A percentile compares a stretch with the other conserved stretches of the same genome.
Evolutionary conservation across 345 rosid species (phyloP).

Genomic region (Balakata baccata): DNA sequence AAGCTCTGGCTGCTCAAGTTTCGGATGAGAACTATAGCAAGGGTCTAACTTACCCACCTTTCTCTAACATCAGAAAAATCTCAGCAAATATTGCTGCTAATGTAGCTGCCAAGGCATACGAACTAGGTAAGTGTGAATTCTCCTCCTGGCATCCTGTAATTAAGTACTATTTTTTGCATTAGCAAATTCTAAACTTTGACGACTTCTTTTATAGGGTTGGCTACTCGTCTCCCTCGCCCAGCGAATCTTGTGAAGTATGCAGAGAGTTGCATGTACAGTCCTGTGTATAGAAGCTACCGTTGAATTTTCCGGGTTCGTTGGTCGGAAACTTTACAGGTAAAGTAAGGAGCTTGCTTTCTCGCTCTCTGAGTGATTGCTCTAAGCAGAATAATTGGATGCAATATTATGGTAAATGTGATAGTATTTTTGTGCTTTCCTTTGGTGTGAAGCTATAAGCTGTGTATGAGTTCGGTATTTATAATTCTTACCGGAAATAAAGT

Average conservation of each 20-base stretch:
- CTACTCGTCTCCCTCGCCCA: slow-evolving; percentile 84
- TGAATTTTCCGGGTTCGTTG: slow-evolving; percentile 22
- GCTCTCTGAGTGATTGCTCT: neutral
- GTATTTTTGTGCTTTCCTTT: neutral
- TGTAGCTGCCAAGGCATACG: slow-evolving; percentile 88
- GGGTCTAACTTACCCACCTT: slow-evolving; percentile 87
- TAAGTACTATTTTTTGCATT: neutral
- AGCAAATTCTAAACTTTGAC: neutral
- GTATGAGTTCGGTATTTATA: neutral
- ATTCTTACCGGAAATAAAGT: neutral
- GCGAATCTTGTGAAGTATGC: slow-evolving; percentile 68
- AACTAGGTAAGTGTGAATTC: slow-evolving; percentile 59
- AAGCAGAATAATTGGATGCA: neutral
- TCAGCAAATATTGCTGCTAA: slow-evolving; percentile 86
- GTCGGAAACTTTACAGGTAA: neutral
- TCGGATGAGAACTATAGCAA: slow-evolving; percentile 54
- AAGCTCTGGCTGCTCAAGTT: slow-evolving; percentile 84
- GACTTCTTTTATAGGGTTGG: slow-evolving; percentile 51
- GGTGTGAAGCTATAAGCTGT: neutral
- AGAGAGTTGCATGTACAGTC: slow-evolving; percentile 97
- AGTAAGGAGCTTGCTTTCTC: neutral
- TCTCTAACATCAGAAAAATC: slow-evolving; percentile 75
- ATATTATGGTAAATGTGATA: neutral
- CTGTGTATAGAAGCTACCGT: slow-evolving; percentile 71
- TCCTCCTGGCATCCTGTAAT: neutral